Base-by-base conservation (phyloP, 202 grass and related monocot species). In the Eragrostis tef region DNA sequence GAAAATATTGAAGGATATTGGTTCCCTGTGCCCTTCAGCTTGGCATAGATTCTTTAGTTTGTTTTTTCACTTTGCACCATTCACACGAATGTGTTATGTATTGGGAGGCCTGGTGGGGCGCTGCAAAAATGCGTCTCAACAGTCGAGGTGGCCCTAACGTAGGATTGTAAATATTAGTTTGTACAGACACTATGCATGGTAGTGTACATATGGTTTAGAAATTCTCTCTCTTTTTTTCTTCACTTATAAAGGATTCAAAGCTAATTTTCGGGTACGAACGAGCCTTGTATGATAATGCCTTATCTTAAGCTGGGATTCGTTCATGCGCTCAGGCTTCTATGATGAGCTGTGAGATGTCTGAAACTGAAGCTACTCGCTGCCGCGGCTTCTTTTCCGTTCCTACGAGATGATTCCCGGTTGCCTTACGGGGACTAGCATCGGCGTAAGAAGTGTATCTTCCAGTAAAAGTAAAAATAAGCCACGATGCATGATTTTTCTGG, bases 161-260 rank as follows among this genome's bases (percentile, higher is more conserved):
- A 73, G 14, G 13, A 3, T 5, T 84, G 87, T 81, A 89, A 71
- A 81, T 89, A 63, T 75, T 79, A 79, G 62, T 16, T 24, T 88
- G 77, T 81, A 84, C 77, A 81, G 77, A 10, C 3, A 85, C 46
- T 16, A 2, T 63, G 56, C 87, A 76, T 58, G 54, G 5, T 46
- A 71, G 75, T 80, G 67, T 85, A 58, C 34, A 80, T 62, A 69
- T 79, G 45, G 3, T 16, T 71, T 17, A 53, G 52, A 20, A 20
- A 20, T 39, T 39, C 34, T 20, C 19, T 54, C 7, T 58, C 20
- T 54, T 17, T 54, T n/a, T 9, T 21, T 21, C 8, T 21, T 7
- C 2, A 5, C 2, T 20, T 19, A 17, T 19, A 17, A 19, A 19
- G 50, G 16, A 0, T 51, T 12, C 29, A 31, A 31, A 31, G 29